Percentiles rank a stretch among this genome's conserved stretches.
These are phyloP conservation scores for Phytophthora pisi DNA, from an alignment of 352 stramenopile species.

Conservation along the genomic window DNA sequence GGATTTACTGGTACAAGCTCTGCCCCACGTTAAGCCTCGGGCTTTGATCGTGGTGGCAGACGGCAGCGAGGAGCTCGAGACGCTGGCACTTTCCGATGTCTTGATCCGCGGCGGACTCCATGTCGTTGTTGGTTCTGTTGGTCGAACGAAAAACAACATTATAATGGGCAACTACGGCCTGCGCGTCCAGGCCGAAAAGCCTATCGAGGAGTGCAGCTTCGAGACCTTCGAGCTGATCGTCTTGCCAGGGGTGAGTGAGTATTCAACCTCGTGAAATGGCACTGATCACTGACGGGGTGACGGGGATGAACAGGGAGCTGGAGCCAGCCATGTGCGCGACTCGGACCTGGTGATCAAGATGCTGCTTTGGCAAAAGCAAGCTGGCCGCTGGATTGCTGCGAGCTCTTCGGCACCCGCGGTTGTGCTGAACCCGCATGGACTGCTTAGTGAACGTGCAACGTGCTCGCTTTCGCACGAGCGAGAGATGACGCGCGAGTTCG, in stretches of 20 bases:
- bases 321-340: constrained; percentile 49
- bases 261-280: background rate
- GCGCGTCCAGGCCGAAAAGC: constrained; percentile 63
- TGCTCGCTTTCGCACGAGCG: constrained; percentile 48
- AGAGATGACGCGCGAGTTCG: constrained; percentile 52
- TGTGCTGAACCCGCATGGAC: constrained; percentile 50
- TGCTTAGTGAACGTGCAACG: constrained; percentile 56
- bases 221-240: constrained; percentile 73
- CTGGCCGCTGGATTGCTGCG: constrained; percentile 57
- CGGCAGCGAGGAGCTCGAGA: constrained; percentile 74
- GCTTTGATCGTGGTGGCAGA: constrained; percentile 67
- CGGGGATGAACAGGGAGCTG: constrained; percentile 42
- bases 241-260: constrained; percentile 58
- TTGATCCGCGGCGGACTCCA: constrained; percentile 64
- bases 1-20: constrained; percentile 27
- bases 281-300: background rate
- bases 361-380: constrained; percentile 58
- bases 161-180: constrained; percentile 67
- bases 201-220: constrained; percentile 73
- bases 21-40: constrained; percentile 56
- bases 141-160: constrained; percentile 61
- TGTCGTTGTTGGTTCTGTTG: constrained; percentile 62
- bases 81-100: constrained; percentile 63
- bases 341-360: constrained; percentile 70
- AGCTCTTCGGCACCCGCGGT: constrained; percentile 53